Conservation (phyloP, 441 rosid genomes). For the Croton setiger region DNA sequence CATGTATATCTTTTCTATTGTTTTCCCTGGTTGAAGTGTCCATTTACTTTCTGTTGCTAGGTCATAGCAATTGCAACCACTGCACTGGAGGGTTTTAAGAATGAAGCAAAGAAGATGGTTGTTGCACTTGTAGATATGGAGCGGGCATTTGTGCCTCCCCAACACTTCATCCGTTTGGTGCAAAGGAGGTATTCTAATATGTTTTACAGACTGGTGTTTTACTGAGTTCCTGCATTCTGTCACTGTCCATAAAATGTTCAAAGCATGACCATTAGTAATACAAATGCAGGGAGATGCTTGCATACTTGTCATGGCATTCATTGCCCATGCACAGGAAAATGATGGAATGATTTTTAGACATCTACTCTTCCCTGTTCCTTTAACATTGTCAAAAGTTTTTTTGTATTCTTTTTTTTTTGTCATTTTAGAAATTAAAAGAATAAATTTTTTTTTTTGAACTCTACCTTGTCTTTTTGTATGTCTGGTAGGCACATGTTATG, state of each 20-base stretch:
- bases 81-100: slow-evolving; percentile 83
- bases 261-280: neutral
- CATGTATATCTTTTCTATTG: slow-evolving; percentile 1
- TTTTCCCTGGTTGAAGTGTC: neutral
- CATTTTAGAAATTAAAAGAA: no score
- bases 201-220: neutral
- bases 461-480: no score
- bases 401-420: no score
- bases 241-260: neutral
- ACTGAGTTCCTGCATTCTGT: neutral
- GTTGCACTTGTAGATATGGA: slow-evolving; percentile 97
- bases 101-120: slow-evolving; percentile 89
- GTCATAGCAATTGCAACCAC: slow-evolving; percentile 77
- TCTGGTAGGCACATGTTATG: no score
- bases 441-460: no score
- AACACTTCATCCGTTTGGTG: slow-evolving; percentile 91
- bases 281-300: neutral
- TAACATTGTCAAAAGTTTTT: no score
- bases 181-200: slow-evolving; percentile 62
- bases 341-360: neutral
- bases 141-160: slow-evolving; percentile 95
- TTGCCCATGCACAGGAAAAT: neutral
- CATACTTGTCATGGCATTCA: neutral
- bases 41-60: slow-evolving; percentile 26
- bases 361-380: no score